Percentiles rank a stretch among this genome's conserved stretches.
Conservation (phyloP, 1,284 basidiomycete species). For the Ustilago loliicola region DNA sequence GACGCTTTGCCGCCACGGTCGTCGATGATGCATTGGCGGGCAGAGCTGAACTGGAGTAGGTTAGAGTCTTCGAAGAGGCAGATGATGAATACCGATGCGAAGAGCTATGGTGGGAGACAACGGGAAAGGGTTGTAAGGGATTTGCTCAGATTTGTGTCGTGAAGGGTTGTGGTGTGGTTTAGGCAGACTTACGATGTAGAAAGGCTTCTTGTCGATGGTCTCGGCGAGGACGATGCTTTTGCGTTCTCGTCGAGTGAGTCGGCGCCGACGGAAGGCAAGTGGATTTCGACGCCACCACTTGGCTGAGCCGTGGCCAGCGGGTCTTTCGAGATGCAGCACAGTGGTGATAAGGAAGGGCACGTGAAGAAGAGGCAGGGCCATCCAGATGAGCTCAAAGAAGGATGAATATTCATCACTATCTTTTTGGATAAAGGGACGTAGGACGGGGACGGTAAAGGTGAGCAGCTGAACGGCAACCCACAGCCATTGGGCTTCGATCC, state of each 20-base stretch:
- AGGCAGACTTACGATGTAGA: constrained; percentile 15
- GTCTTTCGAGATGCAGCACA: constrained; percentile 17
- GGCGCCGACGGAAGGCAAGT: constrained; percentile 13
- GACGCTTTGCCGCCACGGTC: not conserved
- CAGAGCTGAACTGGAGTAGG: not conserved
- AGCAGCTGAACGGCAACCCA: not conserved
- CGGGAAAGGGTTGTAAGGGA: not conserved
- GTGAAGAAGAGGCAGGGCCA: not conserved
- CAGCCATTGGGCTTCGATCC: constrained; percentile 17
- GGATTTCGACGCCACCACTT: constrained; percentile 16
- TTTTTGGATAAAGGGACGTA: not conserved
- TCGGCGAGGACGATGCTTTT: constrained; percentile 8
- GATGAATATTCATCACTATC: not conserved
- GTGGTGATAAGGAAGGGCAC: constrained; percentile 4
- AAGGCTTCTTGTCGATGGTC: constrained; percentile 13
- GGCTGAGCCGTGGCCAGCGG: not conserved
- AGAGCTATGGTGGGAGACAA: not conserved
- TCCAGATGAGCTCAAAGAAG: not conserved
- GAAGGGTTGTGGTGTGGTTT: not conserved
- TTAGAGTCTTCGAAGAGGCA: not conserved
- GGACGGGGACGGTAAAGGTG: not conserved
- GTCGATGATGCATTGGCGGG: constrained; percentile 1
- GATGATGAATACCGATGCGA: not conserved
- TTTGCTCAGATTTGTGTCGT: too few relatives aligned
- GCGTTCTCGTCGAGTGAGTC: constrained; percentile 16